phyloP scores from a whole-genome alignment of 2,329 filamentous ascomycete species.

The Penicillium sp. region DNA sequence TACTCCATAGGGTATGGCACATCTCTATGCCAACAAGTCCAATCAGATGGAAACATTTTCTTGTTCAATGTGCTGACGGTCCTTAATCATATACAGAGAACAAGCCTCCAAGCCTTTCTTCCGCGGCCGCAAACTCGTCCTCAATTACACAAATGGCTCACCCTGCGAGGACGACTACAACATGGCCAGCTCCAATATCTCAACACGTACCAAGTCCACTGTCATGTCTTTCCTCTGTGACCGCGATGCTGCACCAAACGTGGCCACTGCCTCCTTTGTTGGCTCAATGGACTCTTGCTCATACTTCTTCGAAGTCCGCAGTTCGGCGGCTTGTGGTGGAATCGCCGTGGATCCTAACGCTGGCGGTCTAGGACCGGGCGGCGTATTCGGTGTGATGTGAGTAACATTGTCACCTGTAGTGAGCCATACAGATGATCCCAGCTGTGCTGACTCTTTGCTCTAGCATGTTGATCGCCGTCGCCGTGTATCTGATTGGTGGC shows the following conservation, averaged over 20 bases:
- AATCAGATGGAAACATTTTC: not conserved
- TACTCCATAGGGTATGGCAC: constrained; percentile 48
- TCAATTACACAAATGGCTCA: constrained; percentile 76
- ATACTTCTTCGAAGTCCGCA: constrained; percentile 93
- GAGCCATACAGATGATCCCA: not conserved
- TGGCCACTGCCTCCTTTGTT: constrained; percentile 77
- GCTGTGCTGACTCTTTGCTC: constrained; percentile 18
- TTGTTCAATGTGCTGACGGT: not conserved
- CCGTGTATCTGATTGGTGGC: constrained; percentile 88
- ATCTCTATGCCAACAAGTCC: not conserved
- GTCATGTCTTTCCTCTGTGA: constrained; percentile 94
- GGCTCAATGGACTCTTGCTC: constrained; percentile 87
- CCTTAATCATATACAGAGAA: constrained; percentile 33
- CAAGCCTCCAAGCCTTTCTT: constrained; percentile 48
- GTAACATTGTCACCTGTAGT: constrained; percentile 36
- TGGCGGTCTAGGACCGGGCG: constrained; percentile 65
- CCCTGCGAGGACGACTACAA: constrained; percentile 55
- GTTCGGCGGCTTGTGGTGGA: constrained; percentile 77
- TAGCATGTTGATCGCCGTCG: constrained; percentile 64
- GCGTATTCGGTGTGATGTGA: constrained; percentile 84
- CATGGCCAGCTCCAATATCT: constrained; percentile 24
- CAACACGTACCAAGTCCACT: constrained; percentile 63
- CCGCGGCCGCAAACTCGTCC: constrained; percentile 61
- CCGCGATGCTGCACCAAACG: constrained; percentile 67
- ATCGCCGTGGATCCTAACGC: constrained; percentile 55